These are phyloP conservation scores for Diaporthe caulivora DNA, from an alignment of 2,329 filamentous ascomycete genomes.

Conservation along the genomic window DNA sequence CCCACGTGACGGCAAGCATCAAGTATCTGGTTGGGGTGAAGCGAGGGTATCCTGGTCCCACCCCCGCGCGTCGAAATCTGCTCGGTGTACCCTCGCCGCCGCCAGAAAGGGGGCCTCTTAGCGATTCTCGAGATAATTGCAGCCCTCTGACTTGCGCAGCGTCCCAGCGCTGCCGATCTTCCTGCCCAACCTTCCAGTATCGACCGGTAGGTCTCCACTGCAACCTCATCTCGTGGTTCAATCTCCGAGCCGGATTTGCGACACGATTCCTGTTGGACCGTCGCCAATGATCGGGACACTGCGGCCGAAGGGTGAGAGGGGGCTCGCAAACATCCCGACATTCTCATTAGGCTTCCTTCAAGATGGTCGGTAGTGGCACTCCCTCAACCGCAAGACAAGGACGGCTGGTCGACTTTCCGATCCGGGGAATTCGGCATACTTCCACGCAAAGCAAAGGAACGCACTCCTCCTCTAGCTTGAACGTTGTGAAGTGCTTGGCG, in stretches of 20 bases:
- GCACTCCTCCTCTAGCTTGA: slow-evolving; percentile 27
- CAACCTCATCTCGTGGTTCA: slow-evolving; percentile 32
- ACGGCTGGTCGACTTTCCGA: slow-evolving; percentile 26
- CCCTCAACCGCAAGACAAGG: slow-evolving; percentile 12
- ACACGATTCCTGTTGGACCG: neutral
- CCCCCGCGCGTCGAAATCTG: slow-evolving; percentile 12
- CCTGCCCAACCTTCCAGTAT: slow-evolving; percentile 33
- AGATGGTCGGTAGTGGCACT: slow-evolving; percentile 5
- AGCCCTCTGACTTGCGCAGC: slow-evolving; percentile 6
- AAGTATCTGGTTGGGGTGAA: neutral
- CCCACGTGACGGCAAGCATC: slow-evolving; percentile 34
- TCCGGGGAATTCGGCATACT: slow-evolving; percentile 24
- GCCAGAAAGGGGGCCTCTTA: slow-evolving; percentile 7
- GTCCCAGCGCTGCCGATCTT: slow-evolving; percentile 35
- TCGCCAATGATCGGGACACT: slow-evolving; percentile 7
- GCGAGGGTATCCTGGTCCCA: slow-evolving; percentile 12
- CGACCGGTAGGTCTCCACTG: slow-evolving; percentile 10
- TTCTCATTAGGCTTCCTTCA: slow-evolving; percentile 1
- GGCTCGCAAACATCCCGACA: slow-evolving; percentile 4
- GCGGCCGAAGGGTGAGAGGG: neutral
- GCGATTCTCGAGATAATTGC: slow-evolving; percentile 15
- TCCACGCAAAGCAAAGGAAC: slow-evolving; percentile 15
- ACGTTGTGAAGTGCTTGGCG: slow-evolving; percentile 17
- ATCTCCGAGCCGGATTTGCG: slow-evolving; percentile 8
- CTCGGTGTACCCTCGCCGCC: slow-evolving; percentile 10